Base-by-base conservation (phyloP, 768 basidiomycete species). In the Boletus reticulatus region DNA sequence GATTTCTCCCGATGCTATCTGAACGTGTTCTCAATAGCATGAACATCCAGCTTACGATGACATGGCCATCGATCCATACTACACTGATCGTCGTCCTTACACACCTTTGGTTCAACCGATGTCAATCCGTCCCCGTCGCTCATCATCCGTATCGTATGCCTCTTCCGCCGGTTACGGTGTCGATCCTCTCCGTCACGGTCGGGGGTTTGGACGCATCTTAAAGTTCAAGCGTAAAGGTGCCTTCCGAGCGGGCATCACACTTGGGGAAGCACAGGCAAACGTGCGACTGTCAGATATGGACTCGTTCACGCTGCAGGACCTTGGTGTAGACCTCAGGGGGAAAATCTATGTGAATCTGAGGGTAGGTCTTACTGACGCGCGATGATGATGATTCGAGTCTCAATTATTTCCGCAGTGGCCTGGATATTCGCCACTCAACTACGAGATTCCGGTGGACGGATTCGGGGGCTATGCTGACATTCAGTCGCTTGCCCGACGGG, bases 161-260 rank as follows among this genome's bases (percentile, higher is more conserved):
- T 72, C 76, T 24, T 66, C 72, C 34, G 62, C 73, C 10, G 67
- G 72, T 2, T 73, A 72, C 60, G 38, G 60, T 29, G 74, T 63
- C 36, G 77, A 83, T 53, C 65, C 72, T n/a, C 81, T 78, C 65
- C 79, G 77, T 20, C 75, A 29, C 8, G 29, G 29, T 29, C 29
- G 77, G 24, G 74, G 79, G 14, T 79, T 77, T 60, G 74, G 79
- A 27, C 72, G 78, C 39, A 73, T 82, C 51, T 75, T 90, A 55
- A 88, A 86, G 67, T 90, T 90, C 73, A 88, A 85, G 71, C 82
- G 84, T 67, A 89, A 85, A 74, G 85, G 84, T 12, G 75, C 83
- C 13, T 81, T 87, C 65, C 73, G 78, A 48, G 76, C 81, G 20
- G 88, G 88, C 8, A 79, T 90, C 61, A 83, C 78, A 38, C 78